These are phyloP conservation scores for Rubroboletus pulcherrimus DNA, from an alignment of 768 basidiomycete genomes.

Conservation along the genomic window DNA sequence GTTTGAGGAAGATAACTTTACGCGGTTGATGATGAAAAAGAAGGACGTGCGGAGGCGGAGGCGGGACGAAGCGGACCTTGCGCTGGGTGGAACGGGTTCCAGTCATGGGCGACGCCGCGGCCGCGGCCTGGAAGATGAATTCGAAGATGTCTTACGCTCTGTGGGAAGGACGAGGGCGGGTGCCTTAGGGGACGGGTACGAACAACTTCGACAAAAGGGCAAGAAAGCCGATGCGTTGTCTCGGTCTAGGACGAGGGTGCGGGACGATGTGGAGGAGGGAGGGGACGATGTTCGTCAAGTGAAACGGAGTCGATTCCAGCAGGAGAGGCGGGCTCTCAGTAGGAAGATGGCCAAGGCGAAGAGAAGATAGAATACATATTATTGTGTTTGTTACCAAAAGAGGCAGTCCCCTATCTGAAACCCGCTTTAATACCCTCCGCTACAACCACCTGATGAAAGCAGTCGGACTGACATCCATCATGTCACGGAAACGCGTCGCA, in stretches of 20 bases:
- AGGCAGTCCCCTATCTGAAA: background rate
- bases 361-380: conserved; percentile 9
- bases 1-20: conserved; percentile 95
- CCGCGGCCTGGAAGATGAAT: conserved; percentile 80
- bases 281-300: conserved; percentile 29
- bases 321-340: conserved; percentile 37
- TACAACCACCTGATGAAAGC: background rate
- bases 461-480: background rate
- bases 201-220: conserved; percentile 66
- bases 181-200: conserved; percentile 69
- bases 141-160: conserved; percentile 70
- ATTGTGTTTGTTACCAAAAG: background rate
- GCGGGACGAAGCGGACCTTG: conserved; percentile 84
- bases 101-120: conserved; percentile 54
- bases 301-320: conserved; percentile 43
- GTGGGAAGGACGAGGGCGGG: conserved; percentile 44
- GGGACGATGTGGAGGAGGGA: conserved; percentile 23
- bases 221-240: conserved; percentile 60
- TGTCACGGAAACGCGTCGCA: conserved; percentile 13
- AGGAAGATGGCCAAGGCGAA: conserved; percentile 22
- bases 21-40: conserved; percentile 87
- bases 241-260: conserved; percentile 46
- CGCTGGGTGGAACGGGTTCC: conserved; percentile 71
- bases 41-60: conserved; percentile 67
- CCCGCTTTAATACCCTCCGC: background rate